Evolutionary conservation across 108 stramenopile species (phyloP).

Genomic region (Poteriospumella lacustris): DNA sequence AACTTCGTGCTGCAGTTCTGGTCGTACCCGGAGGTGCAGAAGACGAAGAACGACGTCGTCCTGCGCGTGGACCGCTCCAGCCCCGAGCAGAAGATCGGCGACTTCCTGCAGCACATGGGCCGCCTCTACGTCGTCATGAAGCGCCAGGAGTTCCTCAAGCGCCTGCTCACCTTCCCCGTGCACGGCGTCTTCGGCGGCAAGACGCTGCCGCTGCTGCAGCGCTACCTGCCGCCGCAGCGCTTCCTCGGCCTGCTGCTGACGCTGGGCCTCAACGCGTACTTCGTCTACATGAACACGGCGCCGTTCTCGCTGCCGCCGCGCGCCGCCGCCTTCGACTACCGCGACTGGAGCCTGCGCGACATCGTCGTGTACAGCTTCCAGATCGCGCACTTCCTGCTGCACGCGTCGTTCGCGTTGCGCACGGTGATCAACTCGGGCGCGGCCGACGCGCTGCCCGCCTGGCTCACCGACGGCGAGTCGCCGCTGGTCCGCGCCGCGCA

Average conservation of each 20-base stretch:
- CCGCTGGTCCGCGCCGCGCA: neutral
- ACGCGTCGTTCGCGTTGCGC: neutral
- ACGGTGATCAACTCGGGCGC: neutral
- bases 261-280: neutral
- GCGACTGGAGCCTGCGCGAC: neutral
- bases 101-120: neutral
- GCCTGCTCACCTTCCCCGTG: neutral
- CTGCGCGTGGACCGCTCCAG: neutral
- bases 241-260: neutral
- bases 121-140: neutral
- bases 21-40: conserved; percentile 26
- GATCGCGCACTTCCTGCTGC: neutral
- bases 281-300: neutral
- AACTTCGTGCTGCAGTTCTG: neutral
- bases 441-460: neutral
- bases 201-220: neutral
- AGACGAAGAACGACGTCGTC: neutral
- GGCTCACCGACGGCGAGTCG: neutral
- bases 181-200: conserved; percentile 22
- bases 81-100: conserved; percentile 21
- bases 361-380: neutral
- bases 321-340: neutral
- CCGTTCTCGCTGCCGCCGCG: neutral
- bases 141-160: neutral
- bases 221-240: neutral